Conservation (phyloP, 176 grass and related monocot species). For the Avena sativa region DNA sequence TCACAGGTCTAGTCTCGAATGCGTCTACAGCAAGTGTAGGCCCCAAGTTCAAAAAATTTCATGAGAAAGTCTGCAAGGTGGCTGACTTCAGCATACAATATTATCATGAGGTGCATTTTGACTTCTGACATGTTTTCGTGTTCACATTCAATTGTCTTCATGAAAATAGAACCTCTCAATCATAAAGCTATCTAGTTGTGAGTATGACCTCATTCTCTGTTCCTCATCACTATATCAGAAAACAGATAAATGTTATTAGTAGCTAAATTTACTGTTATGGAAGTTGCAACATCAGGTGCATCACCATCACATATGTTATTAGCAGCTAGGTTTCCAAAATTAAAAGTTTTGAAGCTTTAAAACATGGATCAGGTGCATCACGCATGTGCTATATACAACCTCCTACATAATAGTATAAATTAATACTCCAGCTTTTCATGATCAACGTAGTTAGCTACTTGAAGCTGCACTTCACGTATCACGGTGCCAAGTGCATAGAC, state of each 20-base stretch:
- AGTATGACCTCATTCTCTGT: neutral
- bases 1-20: conserved; percentile 25
- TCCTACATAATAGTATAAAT: neutral
- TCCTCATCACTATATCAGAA: neutral
- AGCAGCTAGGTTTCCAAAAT: neutral
- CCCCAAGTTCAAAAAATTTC: neutral
- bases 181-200: neutral
- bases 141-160: neutral
- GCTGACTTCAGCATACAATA: neutral
- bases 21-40: neutral
- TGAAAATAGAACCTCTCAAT: neutral
- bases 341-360: no score
- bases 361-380: neutral
- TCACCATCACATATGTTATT: conserved; percentile 19
- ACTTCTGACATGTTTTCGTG: neutral
- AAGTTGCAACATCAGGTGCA: neutral
- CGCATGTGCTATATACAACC: neutral
- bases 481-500: neutral
- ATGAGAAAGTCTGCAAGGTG: conserved; percentile 4
- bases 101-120: conserved; percentile 13
- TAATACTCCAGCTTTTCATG: neutral
- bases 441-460: conserved; percentile 4
- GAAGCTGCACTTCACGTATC: conserved; percentile 7
- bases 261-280: conserved; percentile 6
- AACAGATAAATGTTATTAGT: neutral